Base-by-base conservation (phyloP, 1,284 basidiomycete species). In the Taiwanofungus camphoratus region DNA sequence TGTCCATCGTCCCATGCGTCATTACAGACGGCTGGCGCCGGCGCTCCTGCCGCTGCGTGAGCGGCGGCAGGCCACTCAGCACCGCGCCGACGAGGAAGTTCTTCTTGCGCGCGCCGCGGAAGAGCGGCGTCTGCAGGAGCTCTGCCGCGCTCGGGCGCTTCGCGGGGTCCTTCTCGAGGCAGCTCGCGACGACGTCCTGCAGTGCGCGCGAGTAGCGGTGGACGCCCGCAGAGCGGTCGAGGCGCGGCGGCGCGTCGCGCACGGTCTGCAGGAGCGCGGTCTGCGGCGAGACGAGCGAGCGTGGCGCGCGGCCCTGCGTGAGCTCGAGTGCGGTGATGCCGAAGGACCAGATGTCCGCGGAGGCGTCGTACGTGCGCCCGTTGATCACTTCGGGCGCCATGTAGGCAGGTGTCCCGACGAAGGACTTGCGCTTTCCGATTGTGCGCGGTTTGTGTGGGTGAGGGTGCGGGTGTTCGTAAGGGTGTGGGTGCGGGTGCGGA, bases 391-490 rank as follows among this genome's bases (percentile, higher is more conserved):
- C 91, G 2, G 92, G 92, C 0, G 92, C 89, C 91, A 94, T 94
- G 88, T 90, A 94, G 58, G 87, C 91, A 1, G 92, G 92, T 77
- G 92, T 94, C 38, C 92, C 92, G 15, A 94, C 92, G 58, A 94
- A 94, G 7, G 84, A 88, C 60, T 86, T 88, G 44, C 89, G 75
- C 54, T 86, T 88, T 29, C 77, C 79, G 15, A 79, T 68, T 41
- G 59, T 67, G 19, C 52, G 47, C 3, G 54, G 55, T 9, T 47
- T 34, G 48, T 49, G 45, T 37, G 36, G 9, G 43, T 41, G 52
- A 8, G 48, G 24, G 20, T 9, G 34, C 9, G 26, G 26, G 13
- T 23, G 5, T 29, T 9, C 26, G 19, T 57, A 54, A 1, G 43
- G 34, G 22, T 50, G 51, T 3, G 52, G 43, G 50, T 50, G 46